Conservation (phyloP, 1,284 basidiomycete species). For the Ustilago tritici region DNA sequence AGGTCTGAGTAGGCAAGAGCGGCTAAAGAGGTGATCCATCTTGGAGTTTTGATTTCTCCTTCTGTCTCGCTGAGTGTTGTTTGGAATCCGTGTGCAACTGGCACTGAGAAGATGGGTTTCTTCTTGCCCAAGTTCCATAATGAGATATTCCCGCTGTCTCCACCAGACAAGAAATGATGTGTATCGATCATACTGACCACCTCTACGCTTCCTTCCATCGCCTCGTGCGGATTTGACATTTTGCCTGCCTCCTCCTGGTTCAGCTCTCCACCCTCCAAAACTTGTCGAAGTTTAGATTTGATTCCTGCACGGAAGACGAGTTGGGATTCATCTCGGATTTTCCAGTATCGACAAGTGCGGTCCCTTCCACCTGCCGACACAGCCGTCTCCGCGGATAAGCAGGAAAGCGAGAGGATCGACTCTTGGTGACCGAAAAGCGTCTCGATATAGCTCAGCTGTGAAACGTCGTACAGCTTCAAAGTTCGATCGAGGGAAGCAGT, state of each 20-base stretch:
- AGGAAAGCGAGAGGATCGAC: constrained; percentile 80
- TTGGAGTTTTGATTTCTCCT: constrained; percentile 80
- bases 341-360: constrained; percentile 94
- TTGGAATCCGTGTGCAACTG: constrained; percentile 87
- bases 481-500: constrained; percentile 91
- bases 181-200: constrained; percentile 95
- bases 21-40: constrained; percentile 90
- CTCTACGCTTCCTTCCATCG: constrained; percentile 89
- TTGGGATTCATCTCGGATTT: constrained; percentile 94
- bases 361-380: constrained; percentile 90
- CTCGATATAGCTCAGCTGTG: constrained; percentile 90
- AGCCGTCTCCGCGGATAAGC: constrained; percentile 84
- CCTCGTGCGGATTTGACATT: constrained; percentile 15
- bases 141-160: constrained; percentile 87
- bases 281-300: constrained; percentile 76
- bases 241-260: constrained; percentile 60
- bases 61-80: constrained; percentile 76
- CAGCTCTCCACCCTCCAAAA: constrained; percentile 82
- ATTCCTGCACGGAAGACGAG: constrained; percentile 94
- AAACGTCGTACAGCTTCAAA: constrained; percentile 87
- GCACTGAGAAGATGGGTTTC: constrained; percentile 88
- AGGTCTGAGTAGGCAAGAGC: constrained; percentile 88
- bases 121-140: constrained; percentile 95
- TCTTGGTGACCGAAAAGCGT: constrained; percentile 99
- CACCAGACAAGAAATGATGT: constrained; percentile 89